Conservation (phyloP, 2,329 filamentous ascomycete genomes). For the Xenoacremonium recifei region DNA sequence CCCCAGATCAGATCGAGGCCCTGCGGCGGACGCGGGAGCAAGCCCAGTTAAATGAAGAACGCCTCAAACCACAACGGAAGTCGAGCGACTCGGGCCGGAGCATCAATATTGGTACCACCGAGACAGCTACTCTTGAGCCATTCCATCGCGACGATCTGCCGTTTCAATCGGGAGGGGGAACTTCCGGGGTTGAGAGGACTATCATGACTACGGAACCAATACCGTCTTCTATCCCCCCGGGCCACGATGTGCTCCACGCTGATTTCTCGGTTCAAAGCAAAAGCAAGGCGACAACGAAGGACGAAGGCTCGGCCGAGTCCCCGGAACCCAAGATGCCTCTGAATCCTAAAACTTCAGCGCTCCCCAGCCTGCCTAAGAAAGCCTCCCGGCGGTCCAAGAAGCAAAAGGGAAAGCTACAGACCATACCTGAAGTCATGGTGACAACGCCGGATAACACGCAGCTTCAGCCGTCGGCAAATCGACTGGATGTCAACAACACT, state of each 20-base stretch:
- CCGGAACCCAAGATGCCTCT: slow-evolving; percentile 3
- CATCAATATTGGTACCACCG: slow-evolving; percentile 21
- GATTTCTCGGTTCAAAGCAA: slow-evolving; percentile 21
- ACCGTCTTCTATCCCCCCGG: slow-evolving; percentile 8
- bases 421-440: slow-evolving; percentile 24
- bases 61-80: slow-evolving; percentile 8
- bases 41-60: slow-evolving; percentile 19
- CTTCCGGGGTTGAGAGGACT: slow-evolving; percentile 23
- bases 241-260: slow-evolving; percentile 21
- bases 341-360: neutral
- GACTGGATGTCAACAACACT: slow-evolving; percentile 1
- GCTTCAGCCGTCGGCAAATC: slow-evolving; percentile 5
- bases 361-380: slow-evolving; percentile 15
- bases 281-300: slow-evolving; percentile 1
- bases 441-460: slow-evolving; percentile 11
- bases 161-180: slow-evolving; percentile 40
- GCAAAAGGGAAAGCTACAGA: slow-evolving; percentile 14
- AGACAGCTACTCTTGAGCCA: slow-evolving; percentile 46
- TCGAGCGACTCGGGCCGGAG: slow-evolving; percentile 26
- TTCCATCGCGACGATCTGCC: slow-evolving; percentile 50
- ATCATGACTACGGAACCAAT: slow-evolving; percentile 8
- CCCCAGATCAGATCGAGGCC: slow-evolving; percentile 49
- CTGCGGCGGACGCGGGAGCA: slow-evolving; percentile 37
- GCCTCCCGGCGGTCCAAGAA: slow-evolving; percentile 17
- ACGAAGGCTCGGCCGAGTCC: neutral